phyloP scores from a whole-genome alignment of 148 eudicot species.

The Linanthus parryae region DNA sequence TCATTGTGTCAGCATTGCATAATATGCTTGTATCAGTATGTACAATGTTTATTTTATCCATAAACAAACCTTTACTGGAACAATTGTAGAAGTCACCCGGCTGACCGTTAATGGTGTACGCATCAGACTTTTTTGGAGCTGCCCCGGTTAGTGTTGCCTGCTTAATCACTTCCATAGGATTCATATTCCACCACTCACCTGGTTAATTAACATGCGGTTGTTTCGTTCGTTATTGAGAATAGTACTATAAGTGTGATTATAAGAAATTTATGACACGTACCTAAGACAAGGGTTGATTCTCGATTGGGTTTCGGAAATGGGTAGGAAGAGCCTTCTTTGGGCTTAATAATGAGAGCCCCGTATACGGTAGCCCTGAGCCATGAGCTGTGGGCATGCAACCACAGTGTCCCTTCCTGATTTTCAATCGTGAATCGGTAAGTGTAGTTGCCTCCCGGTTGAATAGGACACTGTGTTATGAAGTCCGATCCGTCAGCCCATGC shows the following conservation, averaged over 20 bases:
- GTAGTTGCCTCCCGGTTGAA: conserved; percentile 27
- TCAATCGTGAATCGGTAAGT: conserved; percentile 35
- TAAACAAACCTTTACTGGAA: neutral
- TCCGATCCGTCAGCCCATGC: conserved; percentile 56
- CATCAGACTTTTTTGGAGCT: neutral
- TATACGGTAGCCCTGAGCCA: conserved; percentile 48
- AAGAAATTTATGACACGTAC: conserved; percentile 3
- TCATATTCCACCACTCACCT: neutral
- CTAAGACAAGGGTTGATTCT: conserved; percentile 27
- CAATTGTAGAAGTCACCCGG: neutral
- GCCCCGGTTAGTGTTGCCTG: neutral
- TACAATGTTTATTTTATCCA: neutral
- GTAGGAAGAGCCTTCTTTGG: conserved; percentile 29
- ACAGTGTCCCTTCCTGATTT: conserved; percentile 39
- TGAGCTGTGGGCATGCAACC: conserved; percentile 40
- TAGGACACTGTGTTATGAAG: conserved; percentile 41
- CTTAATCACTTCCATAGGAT: neutral
- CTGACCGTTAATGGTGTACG: neutral
- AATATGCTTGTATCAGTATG: neutral
- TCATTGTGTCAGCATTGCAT: neutral
- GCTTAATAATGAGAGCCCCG: conserved; percentile 37
- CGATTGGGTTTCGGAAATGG: conserved; percentile 32
- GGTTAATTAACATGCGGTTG: conserved; percentile 7
- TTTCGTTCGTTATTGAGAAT: neutral
- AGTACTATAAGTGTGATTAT: no score